These are phyloP conservation scores for Mycena leptocephala DNA, from an alignment of 768 basidiomycete species.

Conservation along the genomic window DNA sequence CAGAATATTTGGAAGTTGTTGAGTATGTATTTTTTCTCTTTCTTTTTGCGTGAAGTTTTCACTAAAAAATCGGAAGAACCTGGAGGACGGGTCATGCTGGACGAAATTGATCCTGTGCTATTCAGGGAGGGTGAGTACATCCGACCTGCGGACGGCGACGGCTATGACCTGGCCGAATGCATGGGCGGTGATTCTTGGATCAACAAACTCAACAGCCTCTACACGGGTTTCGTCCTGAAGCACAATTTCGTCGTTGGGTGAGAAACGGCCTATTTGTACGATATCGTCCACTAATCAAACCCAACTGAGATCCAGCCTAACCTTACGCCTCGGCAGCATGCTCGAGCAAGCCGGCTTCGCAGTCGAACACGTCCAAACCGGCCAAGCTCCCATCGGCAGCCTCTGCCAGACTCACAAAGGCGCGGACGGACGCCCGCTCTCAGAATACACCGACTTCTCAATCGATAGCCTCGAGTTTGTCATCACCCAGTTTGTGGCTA, in stretches of 20 bases:
- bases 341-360: not conserved
- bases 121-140: not conserved
- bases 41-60: too few species aligned
- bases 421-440: too few species aligned
- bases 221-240: conserved; percentile 16
- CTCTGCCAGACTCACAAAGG: too few species aligned
- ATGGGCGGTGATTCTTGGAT: conserved; percentile 24
- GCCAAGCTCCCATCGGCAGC: too few species aligned
- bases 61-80: not conserved
- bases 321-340: not conserved
- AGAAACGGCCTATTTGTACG: not conserved
- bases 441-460: too few species aligned
- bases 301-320: not conserved
- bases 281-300: not conserved
- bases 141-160: not conserved
- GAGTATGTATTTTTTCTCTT: conserved; percentile 2
- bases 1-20: conserved; percentile 20
- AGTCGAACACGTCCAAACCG: not conserved
- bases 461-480: too few species aligned
- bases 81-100: not conserved
- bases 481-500: too few species aligned
- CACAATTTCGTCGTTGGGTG: conserved; percentile 29
- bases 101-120: not conserved
- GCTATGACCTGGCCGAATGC: conserved; percentile 1
- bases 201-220: conserved; percentile 29